phyloP scores from a whole-genome alignment of 208 protist species.

The Angomonas deanei region DNA sequence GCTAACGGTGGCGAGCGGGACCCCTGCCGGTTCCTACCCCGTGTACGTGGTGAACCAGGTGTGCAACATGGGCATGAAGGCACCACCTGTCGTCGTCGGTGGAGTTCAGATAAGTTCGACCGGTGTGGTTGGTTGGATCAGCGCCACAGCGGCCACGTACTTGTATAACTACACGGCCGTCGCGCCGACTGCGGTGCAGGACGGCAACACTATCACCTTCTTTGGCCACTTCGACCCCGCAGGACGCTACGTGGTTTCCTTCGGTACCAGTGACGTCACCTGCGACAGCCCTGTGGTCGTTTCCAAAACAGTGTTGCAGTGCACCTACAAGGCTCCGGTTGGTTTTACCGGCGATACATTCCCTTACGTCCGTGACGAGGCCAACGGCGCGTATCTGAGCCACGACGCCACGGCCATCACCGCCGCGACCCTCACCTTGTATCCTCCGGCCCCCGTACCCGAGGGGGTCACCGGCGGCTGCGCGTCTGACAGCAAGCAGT shows the following conservation, averaged over 20 bases:
- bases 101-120: neutral
- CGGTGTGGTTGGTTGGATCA: neutral
- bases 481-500: slow-evolving; percentile 5
- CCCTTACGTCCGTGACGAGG: neutral
- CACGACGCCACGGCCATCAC: neutral
- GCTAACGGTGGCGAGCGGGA: neutral
- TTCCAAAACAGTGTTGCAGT: neutral
- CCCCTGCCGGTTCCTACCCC: slow-evolving; percentile 6
- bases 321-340: neutral
- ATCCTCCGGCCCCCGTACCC: slow-evolving; percentile 4
- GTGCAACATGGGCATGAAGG: slow-evolving; percentile 16
- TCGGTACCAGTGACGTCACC: neutral
- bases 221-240: neutral
- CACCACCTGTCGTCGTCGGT: slow-evolving; percentile 2
- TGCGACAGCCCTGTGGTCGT: neutral
- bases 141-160: neutral
- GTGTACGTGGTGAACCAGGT: slow-evolving; percentile 12
- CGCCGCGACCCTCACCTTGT: slow-evolving; percentile 1
- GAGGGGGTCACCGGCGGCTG: neutral
- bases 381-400: neutral
- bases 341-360: neutral
- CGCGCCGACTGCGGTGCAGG: neutral
- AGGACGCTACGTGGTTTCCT: neutral
- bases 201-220: neutral
- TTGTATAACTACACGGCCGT: neutral